Conservation (phyloP, 148 eudicot genomes). For the Vaccinium corymbosum region DNA sequence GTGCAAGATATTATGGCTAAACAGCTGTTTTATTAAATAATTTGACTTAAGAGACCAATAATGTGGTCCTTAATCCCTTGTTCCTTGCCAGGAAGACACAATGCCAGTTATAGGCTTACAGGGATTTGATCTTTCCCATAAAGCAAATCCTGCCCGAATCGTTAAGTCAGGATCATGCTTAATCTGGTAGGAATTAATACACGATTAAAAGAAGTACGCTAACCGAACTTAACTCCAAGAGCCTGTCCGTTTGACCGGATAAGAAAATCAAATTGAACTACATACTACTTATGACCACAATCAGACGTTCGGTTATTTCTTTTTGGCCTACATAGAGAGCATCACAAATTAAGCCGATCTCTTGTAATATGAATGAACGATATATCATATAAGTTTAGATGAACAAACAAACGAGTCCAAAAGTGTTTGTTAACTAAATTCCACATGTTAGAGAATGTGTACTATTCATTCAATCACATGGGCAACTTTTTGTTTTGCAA, state of each 20-base stretch:
- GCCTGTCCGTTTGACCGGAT: background rate
- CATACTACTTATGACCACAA: too few species aligned
- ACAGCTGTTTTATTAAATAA: background rate
- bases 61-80: slow-evolving; percentile 60
- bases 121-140: background rate
- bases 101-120: slow-evolving; percentile 26
- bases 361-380: background rate
- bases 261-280: background rate
- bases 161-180: slow-evolving; percentile 47
- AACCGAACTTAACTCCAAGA: slow-evolving; percentile 18
- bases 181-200: slow-evolving; percentile 16
- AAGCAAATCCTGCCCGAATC: slow-evolving; percentile 22
- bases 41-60: slow-evolving; percentile 15
- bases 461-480: slow-evolving; percentile 14
- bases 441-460: slow-evolving; percentile 4
- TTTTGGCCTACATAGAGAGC: background rate
- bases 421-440: background rate
- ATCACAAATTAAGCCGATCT: too few species aligned
- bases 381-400: background rate
- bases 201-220: slow-evolving; percentile 19
- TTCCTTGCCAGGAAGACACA: slow-evolving; percentile 34
- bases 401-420: background rate
- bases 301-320: background rate
- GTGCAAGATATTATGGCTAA: background rate
- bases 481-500: background rate